Evolutionary conservation across 176 grass and related monocot genomes (phyloP).

Genomic region (Rhynchospora tenuis): DNA sequence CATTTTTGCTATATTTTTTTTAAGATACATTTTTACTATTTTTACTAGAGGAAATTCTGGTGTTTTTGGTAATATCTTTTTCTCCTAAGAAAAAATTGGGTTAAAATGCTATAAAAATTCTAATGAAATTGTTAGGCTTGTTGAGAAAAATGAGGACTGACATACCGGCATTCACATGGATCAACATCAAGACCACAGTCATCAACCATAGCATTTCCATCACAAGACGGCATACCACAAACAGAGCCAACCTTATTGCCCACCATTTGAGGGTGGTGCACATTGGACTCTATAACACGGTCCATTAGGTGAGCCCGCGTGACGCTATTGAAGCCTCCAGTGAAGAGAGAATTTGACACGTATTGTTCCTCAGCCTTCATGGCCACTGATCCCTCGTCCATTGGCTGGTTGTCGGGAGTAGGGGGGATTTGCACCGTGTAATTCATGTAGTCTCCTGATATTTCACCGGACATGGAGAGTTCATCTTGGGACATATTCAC

Average conservation of each 20-base stretch:
- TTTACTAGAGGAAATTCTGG: not conserved
- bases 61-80: not conserved
- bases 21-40: too few species aligned
- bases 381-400: constrained; percentile 62
- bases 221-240: constrained; percentile 84
- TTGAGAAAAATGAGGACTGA: not conserved
- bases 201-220: constrained; percentile 75
- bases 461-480: constrained; percentile 68
- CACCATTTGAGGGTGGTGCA: constrained; percentile 78
- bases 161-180: constrained; percentile 72
- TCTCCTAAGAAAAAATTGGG: not conserved
- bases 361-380: constrained; percentile 92
- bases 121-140: not conserved
- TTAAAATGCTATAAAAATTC: not conserved
- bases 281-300: constrained; percentile 80
- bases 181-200: constrained; percentile 72
- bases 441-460: constrained; percentile 71
- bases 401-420: constrained; percentile 95
- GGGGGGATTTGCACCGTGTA: constrained; percentile 96
- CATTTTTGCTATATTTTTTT: not conserved
- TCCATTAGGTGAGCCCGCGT: constrained; percentile 95
- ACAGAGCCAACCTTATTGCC: constrained; percentile 44
- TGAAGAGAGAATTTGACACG: constrained; percentile 88
- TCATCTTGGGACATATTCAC: constrained; percentile 83
- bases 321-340: constrained; percentile 90